These are phyloP conservation scores for Zostera marina DNA, from an alignment of 116 monocot genomes.

Conservation along the genomic window DNA sequence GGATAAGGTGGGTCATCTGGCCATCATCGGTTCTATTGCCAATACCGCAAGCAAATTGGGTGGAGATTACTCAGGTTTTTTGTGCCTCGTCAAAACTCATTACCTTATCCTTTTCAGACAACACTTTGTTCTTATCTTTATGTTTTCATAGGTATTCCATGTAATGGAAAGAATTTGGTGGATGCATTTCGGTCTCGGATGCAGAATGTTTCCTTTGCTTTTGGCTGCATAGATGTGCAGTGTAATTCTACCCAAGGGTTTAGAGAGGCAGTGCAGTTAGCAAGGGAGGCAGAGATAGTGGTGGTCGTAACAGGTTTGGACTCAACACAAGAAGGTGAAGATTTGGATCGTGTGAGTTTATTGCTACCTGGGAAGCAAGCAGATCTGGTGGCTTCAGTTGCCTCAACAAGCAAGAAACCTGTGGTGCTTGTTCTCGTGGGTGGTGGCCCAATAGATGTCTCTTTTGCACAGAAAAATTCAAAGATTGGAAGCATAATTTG, in stretches of 20 bases:
- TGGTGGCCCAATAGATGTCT: constrained; percentile 84
- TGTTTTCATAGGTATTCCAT: constrained; percentile 34
- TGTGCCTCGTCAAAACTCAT: not conserved
- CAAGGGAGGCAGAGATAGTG: constrained; percentile 35
- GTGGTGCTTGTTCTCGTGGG: constrained; percentile 58
- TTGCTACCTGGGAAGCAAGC: constrained; percentile 78
- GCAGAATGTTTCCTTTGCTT: constrained; percentile 23
- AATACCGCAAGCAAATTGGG: constrained; percentile 36
- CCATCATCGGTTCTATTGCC: constrained; percentile 64
- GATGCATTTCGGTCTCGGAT: constrained; percentile 39
- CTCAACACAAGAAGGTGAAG: constrained; percentile 67
- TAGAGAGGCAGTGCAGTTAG: constrained; percentile 34
- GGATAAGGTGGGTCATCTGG: constrained; percentile 21
- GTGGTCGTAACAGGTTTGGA: constrained; percentile 69
- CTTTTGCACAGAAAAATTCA: constrained; percentile 45
- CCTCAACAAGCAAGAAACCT: constrained; percentile 36
- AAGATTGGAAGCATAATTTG: constrained; percentile 55
- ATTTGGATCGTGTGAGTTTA: constrained; percentile 60
- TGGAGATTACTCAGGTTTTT: constrained; percentile 63
- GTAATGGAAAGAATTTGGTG: constrained; percentile 36
- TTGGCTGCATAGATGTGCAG: constrained; percentile 41
- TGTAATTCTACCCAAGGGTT: constrained; percentile 39
- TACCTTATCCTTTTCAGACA: not conserved
- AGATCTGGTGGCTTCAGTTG: constrained; percentile 39
- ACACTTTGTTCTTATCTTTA: not conserved